phyloP scores from a whole-genome alignment of 164 flowering plant species.

The Dillenia turbinata region DNA sequence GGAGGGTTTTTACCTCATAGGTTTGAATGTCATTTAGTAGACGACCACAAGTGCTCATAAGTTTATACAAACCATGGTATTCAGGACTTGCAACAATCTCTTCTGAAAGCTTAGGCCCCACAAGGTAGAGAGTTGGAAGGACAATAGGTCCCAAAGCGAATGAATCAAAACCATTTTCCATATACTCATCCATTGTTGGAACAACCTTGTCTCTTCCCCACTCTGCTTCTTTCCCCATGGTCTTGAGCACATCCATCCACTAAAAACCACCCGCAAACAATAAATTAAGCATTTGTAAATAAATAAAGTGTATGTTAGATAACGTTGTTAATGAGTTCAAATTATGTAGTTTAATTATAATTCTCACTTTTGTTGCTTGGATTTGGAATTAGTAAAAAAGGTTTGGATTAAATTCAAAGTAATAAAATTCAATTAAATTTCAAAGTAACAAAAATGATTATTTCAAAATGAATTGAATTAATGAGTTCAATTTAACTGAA shows the following conservation, averaged over 20 bases:
- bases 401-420: no score
- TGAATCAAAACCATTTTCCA: constrained; percentile 22
- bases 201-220: constrained; percentile 18
- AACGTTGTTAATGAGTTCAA: no score
- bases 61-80: constrained; percentile 22
- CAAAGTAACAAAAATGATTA: no score
- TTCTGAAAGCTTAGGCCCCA: constrained; percentile 26
- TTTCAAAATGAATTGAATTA: no score
- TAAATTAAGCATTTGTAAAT: background rate
- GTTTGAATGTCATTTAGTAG: constrained; percentile 31
- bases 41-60: constrained; percentile 25
- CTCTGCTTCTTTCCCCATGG: constrained; percentile 31
- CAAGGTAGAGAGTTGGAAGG: constrained; percentile 25
- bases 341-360: no score
- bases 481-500: no score
- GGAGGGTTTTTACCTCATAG: constrained; percentile 17
- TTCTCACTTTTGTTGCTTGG: background rate
- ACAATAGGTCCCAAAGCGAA: constrained; percentile 33
- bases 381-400: no score
- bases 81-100: constrained; percentile 18
- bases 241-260: constrained; percentile 26
- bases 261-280: constrained; percentile 1
- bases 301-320: no score
- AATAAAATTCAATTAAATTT: no score
- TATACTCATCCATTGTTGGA: constrained; percentile 28